A percentile compares a stretch with the other conserved stretches of the same genome.
Conservation (phyloP, 805 yeast genomes). For the Candida pini region DNA sequence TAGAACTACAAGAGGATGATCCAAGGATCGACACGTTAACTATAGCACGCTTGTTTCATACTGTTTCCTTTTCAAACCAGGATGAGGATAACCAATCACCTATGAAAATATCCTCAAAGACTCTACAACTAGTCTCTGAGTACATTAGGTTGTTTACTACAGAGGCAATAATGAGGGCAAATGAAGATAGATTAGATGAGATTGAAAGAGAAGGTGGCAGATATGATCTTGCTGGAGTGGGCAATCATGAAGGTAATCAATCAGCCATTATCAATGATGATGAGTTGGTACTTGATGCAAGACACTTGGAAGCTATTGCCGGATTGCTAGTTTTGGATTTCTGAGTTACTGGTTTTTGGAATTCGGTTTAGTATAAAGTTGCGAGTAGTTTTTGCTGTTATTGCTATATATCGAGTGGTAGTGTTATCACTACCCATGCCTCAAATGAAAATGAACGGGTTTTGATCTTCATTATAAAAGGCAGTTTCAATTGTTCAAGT, state of each 20-base stretch:
- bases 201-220: conserved; percentile 10
- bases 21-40: conserved; percentile 26
- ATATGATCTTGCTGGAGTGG: conserved; percentile 25
- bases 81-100: conserved; percentile 15
- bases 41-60: conserved; percentile 47
- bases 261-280: conserved; percentile 12
- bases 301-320: conserved; percentile 49
- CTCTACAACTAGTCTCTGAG: conserved; percentile 46
- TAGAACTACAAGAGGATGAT: conserved; percentile 1
- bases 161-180: conserved; percentile 55
- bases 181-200: conserved; percentile 40
- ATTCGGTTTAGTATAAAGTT: not conserved
- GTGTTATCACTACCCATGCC: conserved; percentile 2
- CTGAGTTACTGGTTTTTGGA: too few relatives aligned
- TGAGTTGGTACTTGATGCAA: conserved; percentile 41
- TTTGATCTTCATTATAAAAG: conserved; percentile 20
- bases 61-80: conserved; percentile 40
- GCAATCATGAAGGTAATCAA: conserved; percentile 28
- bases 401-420: too few relatives aligned
- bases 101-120: conserved; percentile 42
- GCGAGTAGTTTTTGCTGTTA: too few relatives aligned
- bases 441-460: not conserved
- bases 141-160: conserved; percentile 50
- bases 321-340: conserved; percentile 56
- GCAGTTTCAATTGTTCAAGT: conserved; percentile 6